phyloP scores from a whole-genome alignment of 139 green algal species.

The Cymbomonas tetramitiformis region DNA sequence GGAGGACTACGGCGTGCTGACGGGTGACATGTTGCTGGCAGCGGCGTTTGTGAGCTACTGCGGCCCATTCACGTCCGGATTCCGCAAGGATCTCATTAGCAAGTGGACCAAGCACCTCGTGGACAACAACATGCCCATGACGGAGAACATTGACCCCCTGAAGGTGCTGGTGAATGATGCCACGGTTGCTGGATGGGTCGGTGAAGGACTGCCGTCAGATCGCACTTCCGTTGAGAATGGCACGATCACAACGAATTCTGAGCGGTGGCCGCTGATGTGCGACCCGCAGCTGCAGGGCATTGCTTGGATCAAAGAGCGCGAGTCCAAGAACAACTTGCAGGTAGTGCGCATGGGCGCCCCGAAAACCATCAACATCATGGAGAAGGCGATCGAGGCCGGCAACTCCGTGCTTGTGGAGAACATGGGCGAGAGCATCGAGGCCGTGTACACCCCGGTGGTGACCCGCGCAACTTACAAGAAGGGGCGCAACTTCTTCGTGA shows the following conservation, averaged over 20 bases:
- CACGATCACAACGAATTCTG: constrained; percentile 59
- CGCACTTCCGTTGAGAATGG: constrained; percentile 59
- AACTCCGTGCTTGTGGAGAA: constrained; percentile 67
- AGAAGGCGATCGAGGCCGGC: constrained; percentile 62
- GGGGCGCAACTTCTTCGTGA: constrained; percentile 58
- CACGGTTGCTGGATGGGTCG: constrained; percentile 49
- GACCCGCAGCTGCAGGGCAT: constrained; percentile 76
- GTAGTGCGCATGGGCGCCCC: constrained; percentile 57
- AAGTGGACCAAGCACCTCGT: constrained; percentile 57
- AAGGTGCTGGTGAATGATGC: constrained; percentile 64
- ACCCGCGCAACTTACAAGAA: constrained; percentile 73
- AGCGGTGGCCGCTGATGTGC: constrained; percentile 69
- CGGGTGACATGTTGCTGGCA: constrained; percentile 57
- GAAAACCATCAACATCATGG: constrained; percentile 52
- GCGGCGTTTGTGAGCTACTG: constrained; percentile 54
- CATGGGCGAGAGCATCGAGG: constrained; percentile 71
- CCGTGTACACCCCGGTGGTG: constrained; percentile 65
- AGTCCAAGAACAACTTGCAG: constrained; percentile 61
- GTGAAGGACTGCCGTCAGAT: constrained; percentile 57
- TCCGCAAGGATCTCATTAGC: constrained; percentile 44
- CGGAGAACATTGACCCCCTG: constrained; percentile 45
- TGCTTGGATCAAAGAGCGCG: constrained; percentile 69
- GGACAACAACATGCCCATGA: constrained; percentile 54
- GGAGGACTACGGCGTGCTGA: constrained; percentile 47
- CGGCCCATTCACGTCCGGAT: constrained; percentile 57